Evolutionary conservation across 345 rosid species (phyloP).

Genomic region (Streptanthus diversifolius): DNA sequence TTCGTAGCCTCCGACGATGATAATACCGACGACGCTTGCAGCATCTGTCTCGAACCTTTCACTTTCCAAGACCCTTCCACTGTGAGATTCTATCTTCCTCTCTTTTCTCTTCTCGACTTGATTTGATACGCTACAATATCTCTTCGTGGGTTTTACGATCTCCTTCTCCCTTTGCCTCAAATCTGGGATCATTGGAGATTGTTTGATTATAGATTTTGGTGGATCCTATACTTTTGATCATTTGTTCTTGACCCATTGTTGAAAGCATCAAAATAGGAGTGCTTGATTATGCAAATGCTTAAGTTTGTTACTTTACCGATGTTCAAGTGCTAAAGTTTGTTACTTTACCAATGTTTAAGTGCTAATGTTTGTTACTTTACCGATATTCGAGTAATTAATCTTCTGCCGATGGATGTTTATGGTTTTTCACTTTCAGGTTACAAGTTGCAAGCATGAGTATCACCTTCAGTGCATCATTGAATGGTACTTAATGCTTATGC

Average conservation of each 20-base stretch:
- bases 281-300: no score
- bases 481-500: no score
- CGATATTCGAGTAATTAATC: not conserved
- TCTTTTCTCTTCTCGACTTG: no score
- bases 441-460: slow-evolving; percentile 90
- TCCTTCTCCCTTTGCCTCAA: not conserved
- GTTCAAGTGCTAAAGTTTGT: no score
- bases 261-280: no score
- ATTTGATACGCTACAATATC: no score
- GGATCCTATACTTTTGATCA: not conserved
- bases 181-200: not conserved
- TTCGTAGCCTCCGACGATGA: slow-evolving; percentile 43
- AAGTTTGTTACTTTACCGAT: no score
- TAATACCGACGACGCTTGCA: slow-evolving; percentile 69
- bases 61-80: slow-evolving; percentile 59
- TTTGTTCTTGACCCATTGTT: not conserved
- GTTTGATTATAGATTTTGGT: not conserved
- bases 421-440: slow-evolving; percentile 46
- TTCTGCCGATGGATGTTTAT: not conserved
- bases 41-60: slow-evolving; percentile 89
- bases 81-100: slow-evolving; percentile 33
- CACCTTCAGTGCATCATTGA: slow-evolving; percentile 96
- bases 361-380: not conserved
- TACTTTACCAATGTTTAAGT: no score
- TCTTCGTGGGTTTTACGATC: slow-evolving; percentile 8